Conservation (phyloP, 2,329 filamentous ascomycete species). For the Setomelanomma holmii region DNA sequence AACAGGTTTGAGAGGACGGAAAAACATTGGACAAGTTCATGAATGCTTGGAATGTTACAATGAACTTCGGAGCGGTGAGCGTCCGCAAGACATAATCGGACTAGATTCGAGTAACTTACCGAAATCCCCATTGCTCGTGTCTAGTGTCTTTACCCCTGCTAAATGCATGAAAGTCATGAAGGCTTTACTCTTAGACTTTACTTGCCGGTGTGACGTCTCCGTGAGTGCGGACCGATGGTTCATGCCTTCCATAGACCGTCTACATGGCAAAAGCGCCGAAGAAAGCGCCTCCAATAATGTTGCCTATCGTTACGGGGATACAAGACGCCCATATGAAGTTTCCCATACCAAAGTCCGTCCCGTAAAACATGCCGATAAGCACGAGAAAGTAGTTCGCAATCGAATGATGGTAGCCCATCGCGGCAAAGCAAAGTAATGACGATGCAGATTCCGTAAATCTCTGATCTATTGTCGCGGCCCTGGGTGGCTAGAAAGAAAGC, state of each 20-base stretch:
- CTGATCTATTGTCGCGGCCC: conserved; percentile 7
- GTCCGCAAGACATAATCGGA: too few relatives aligned
- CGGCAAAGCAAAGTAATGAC: conserved; percentile 10
- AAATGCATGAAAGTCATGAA: too few relatives aligned
- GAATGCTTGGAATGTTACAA: too few relatives aligned
- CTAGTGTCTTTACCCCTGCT: too few relatives aligned
- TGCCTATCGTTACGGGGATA: conserved; percentile 11
- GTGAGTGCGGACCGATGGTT: neutral
- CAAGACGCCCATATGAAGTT: conserved; percentile 16
- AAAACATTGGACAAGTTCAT: too few relatives aligned
- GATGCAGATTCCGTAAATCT: conserved; percentile 15
- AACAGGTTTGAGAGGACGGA: too few relatives aligned
- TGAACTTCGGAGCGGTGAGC: too few relatives aligned
- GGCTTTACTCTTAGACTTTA: neutral
- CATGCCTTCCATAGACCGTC: conserved; percentile 13
- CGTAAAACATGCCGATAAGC: conserved; percentile 15
- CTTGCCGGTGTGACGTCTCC: neutral
- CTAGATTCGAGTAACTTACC: too few relatives aligned
- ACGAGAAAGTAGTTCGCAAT: conserved; percentile 14
- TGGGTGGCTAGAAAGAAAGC: conserved; percentile 12
- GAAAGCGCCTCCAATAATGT: conserved; percentile 12
- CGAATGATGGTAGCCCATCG: conserved; percentile 13
- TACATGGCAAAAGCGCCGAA: conserved; percentile 14
- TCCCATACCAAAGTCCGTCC: conserved; percentile 7
- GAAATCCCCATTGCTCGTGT: too few relatives aligned